A percentile compares a stretch with the other conserved stretches of the same genome.
phyloP scores from a whole-genome alignment of 1,284 basidiomycete species.

The Apiotrichum montevideense region DNA sequence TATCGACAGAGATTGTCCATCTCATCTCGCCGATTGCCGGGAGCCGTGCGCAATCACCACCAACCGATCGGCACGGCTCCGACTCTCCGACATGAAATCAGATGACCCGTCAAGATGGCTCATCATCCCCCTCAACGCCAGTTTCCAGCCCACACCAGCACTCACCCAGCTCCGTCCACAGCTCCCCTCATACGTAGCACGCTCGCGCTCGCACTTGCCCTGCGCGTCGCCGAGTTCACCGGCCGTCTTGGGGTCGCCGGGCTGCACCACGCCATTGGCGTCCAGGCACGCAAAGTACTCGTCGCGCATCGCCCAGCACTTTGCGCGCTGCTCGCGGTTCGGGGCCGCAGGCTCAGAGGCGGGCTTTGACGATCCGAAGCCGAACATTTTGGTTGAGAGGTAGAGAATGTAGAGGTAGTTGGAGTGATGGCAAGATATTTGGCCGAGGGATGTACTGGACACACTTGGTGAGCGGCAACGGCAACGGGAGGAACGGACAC shows the following conservation, averaged over 20 bases:
- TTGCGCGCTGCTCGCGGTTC: slow-evolving; percentile 40
- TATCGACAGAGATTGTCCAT: no score
- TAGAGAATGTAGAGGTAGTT: no score
- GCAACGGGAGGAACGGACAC: no score
- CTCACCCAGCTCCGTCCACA: slow-evolving; percentile 49
- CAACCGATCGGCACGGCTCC: no score
- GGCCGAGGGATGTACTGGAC: not conserved
- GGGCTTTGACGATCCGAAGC: slow-evolving; percentile 3
- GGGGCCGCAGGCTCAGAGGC: slow-evolving; percentile 29
- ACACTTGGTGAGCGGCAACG: slow-evolving; percentile 15
- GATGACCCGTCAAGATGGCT: no score
- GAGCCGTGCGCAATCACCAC: no score
- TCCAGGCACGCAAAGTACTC: slow-evolving; percentile 47
- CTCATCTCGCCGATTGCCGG: no score
- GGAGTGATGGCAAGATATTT: no score
- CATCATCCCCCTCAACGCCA: no score
- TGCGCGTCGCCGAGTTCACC: slow-evolving; percentile 23
- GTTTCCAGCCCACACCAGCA: not conserved
- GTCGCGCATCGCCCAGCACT: slow-evolving; percentile 48
- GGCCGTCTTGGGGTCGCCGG: slow-evolving; percentile 31
- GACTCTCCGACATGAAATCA: no score
- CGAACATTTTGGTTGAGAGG: slow-evolving; percentile 24
- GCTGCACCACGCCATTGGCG: slow-evolving; percentile 34
- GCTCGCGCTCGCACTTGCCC: slow-evolving; percentile 35
- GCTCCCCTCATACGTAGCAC: slow-evolving; percentile 36